These are phyloP conservation scores for Sporothrix brasiliensis DNA, from an alignment of 2,329 filamentous ascomycete genomes.

Conservation along the genomic window DNA sequence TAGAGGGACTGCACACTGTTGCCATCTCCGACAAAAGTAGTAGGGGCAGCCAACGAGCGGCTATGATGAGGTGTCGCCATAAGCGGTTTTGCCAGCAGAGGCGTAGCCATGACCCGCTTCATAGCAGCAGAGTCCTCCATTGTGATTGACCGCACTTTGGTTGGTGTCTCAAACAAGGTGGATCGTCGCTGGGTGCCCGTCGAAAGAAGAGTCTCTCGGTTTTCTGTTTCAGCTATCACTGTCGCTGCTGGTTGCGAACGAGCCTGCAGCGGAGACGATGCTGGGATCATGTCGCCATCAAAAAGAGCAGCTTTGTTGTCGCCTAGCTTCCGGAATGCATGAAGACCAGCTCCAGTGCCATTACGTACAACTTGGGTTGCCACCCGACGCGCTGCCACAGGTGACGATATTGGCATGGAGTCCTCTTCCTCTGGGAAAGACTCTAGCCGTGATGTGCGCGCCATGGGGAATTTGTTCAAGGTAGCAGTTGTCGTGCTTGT, in stretches of 20 bases:
- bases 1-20: constrained; percentile 51
- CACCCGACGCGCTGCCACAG: background rate
- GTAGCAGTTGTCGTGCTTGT: background rate
- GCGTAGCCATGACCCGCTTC: constrained; percentile 1
- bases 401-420: constrained; percentile 16
- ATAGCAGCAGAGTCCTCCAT: constrained; percentile 17
- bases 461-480: background rate
- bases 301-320: background rate
- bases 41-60: constrained; percentile 15
- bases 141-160: constrained; percentile 34
- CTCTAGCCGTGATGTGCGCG: background rate
- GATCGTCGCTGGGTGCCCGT: constrained; percentile 25
- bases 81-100: background rate
- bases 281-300: constrained; percentile 30
- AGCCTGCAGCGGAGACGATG: constrained; percentile 35
- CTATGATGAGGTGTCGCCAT: background rate
- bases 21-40: constrained; percentile 39
- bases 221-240: background rate
- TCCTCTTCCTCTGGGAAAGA: constrained; percentile 27
- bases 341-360: background rate
- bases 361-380: background rate
- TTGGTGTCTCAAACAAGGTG: constrained; percentile 40
- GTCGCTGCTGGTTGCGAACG: constrained; percentile 24
- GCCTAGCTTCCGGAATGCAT: background rate
- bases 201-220: background rate